Conservation (phyloP, 2,329 filamentous ascomycete species). For the Calonectria pseudoreteaudii region DNA sequence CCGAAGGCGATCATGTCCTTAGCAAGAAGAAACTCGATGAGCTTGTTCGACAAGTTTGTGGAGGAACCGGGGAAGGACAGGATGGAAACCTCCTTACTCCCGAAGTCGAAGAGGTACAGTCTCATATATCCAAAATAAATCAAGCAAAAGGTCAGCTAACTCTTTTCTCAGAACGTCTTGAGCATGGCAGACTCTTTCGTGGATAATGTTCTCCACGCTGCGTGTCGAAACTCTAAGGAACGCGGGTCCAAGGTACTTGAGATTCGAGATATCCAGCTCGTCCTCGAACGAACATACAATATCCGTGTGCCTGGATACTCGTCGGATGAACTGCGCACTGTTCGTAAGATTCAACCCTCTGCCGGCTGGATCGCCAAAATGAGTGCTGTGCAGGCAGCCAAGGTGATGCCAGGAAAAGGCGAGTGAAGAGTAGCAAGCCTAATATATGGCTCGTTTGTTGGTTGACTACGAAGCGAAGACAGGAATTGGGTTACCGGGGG, state of each 20-base stretch:
- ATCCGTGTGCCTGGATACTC: slow-evolving; percentile 95
- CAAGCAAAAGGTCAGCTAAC: slow-evolving; percentile 30
- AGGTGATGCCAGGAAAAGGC: slow-evolving; percentile 76
- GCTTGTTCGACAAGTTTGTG: slow-evolving; percentile 92
- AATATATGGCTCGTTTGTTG: neutral
- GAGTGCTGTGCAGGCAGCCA: slow-evolving; percentile 94
- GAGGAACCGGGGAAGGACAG: slow-evolving; percentile 77
- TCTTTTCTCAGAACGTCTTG: slow-evolving; percentile 77
- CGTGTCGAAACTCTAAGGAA: slow-evolving; percentile 93
- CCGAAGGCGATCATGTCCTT: slow-evolving; percentile 91
- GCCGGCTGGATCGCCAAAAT: slow-evolving; percentile 95
- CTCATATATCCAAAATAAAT: neutral
- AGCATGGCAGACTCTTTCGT: slow-evolving; percentile 94
- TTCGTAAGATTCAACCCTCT: slow-evolving; percentile 91
- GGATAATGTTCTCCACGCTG: slow-evolving; percentile 86
- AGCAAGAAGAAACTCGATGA: slow-evolving; percentile 98
- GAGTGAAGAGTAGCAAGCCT: slow-evolving; percentile 51
- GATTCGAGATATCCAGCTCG: slow-evolving; percentile 85
- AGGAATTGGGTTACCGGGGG: slow-evolving; percentile 14
- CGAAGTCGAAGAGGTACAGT: slow-evolving; percentile 91
- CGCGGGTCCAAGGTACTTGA: slow-evolving; percentile 92
- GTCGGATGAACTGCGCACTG: slow-evolving; percentile 92
- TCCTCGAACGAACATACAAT: slow-evolving; percentile 87
- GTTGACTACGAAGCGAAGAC: neutral
- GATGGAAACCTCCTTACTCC: slow-evolving; percentile 85